Evolutionary conservation across 441 rosid genomes (phyloP), one percentile per base, ranked within the genome.

Genomic region (Croton setiger): DNA sequence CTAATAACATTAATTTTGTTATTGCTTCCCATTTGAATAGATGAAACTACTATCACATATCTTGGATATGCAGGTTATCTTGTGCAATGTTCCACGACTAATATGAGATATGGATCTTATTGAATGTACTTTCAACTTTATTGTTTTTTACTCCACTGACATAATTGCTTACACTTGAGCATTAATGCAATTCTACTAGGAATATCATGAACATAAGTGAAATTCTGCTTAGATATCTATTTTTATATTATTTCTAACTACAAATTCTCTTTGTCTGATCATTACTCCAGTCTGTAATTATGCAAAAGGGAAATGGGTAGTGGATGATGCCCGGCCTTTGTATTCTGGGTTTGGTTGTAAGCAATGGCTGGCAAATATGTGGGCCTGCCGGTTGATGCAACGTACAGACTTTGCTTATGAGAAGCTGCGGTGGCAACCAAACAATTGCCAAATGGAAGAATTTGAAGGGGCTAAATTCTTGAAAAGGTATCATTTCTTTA

Each of bases 331-430:
- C 20, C 81, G 80, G 65, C 91, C 94, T 69, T 63, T 88, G 68
- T 94, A 94, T 78, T 92, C 97, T 4, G 99, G 99, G 68, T 81
- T 77, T 68, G 77, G 65, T 27, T 94, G 98, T 79, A 94, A 94
- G 78, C 90, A 82, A 60, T 92, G 99, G 99, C 86, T 92, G 71
- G 88, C 97, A 49, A 70, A 67, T 35, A 91, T 90, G 97, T 94
- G 98, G 96, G 92, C 97, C 27, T 94, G 97, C 76, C 86, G 88
- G 70, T 75, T 87, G 85, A 93, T 87, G 83, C 97, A 88, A 74
- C 91, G 97, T 56, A 84, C 82, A 70, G 94, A 94, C 79, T 94
- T 94, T 79, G 80, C 88, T 61, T 88, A 83, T 60, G 98, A 94
- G 82, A 88, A 74, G 49, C 73, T 89, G 62, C 78, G 88, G 59